Conservation (phyloP, 306 rosid species). For the Acacia crassicarpa region DNA sequence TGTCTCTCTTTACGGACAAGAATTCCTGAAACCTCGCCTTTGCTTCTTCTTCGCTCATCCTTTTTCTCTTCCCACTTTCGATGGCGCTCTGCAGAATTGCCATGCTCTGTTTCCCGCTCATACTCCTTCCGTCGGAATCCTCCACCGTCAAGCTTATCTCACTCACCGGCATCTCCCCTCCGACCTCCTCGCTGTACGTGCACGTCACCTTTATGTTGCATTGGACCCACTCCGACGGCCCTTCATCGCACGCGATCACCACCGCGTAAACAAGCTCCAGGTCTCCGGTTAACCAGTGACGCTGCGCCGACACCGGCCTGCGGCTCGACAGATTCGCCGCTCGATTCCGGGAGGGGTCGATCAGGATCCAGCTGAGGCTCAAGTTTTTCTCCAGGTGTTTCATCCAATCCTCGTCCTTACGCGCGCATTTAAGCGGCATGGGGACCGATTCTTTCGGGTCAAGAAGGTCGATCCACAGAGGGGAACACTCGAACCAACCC, state of each 20-base stretch:
- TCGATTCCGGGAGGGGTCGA: slow-evolving; percentile 55
- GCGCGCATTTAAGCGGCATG: slow-evolving; percentile 35
- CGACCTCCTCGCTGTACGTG: slow-evolving; percentile 57
- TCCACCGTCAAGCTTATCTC: slow-evolving; percentile 67
- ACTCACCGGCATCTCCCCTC: slow-evolving; percentile 60
- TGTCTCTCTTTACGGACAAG: slow-evolving; percentile 40
- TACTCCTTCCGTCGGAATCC: slow-evolving; percentile 69
- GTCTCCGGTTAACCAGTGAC: slow-evolving; percentile 71
- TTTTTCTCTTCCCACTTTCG: slow-evolving; percentile 50
- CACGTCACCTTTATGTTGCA: slow-evolving; percentile 66
- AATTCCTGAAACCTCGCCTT: slow-evolving; percentile 45
- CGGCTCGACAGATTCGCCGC: slow-evolving; percentile 73
- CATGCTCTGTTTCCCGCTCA: slow-evolving; percentile 67
- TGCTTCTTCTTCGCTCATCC: slow-evolving; percentile 32
- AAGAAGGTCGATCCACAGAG: slow-evolving; percentile 64
- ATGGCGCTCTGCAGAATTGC: slow-evolving; percentile 55
- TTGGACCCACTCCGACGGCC: slow-evolving; percentile 32
- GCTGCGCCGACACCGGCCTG: slow-evolving; percentile 46
- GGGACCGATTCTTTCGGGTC: slow-evolving; percentile 55
- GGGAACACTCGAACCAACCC: slow-evolving; percentile 65
- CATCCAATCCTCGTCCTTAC: slow-evolving; percentile 35
- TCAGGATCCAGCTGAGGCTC: slow-evolving; percentile 69
- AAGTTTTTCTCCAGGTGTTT: slow-evolving; percentile 52
- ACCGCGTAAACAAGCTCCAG: slow-evolving; percentile 52
- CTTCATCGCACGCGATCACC: slow-evolving; percentile 31